Percentiles rank a stretch among this genome's conserved stretches.
These are phyloP conservation scores for Fusarium devonianum DNA, from an alignment of 2,329 filamentous ascomycete genomes.

Conservation along the genomic window DNA sequence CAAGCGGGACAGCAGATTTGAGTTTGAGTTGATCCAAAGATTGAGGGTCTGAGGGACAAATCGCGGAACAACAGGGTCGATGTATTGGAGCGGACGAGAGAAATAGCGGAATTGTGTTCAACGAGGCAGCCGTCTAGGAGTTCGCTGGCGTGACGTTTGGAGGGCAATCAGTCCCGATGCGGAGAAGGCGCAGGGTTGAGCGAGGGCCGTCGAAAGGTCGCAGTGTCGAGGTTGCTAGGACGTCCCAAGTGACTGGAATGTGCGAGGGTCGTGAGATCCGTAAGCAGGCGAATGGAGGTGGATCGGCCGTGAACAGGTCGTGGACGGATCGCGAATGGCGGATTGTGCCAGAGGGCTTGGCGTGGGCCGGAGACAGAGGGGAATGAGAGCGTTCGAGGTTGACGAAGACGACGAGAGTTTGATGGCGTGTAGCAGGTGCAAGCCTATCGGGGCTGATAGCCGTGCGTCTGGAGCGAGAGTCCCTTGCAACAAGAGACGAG, in stretches of 20 bases:
- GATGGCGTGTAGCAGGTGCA: slow-evolving; percentile 32
- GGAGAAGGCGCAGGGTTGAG: slow-evolving; percentile 28
- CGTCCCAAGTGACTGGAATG: slow-evolving; percentile 39
- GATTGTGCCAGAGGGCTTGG: slow-evolving; percentile 30
- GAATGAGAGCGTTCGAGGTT: slow-evolving; percentile 5
- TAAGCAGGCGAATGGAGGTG: slow-evolving; percentile 34
- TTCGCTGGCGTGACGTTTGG: slow-evolving; percentile 28
- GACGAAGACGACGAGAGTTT: slow-evolving; percentile 34
- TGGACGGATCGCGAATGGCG: slow-evolving; percentile 34
- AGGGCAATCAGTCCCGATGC: slow-evolving; percentile 32
- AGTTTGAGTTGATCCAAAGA: slow-evolving; percentile 19
- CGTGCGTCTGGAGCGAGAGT: slow-evolving; percentile 16
- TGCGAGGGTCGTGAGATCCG: slow-evolving; percentile 26
- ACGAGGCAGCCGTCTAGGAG: slow-evolving; percentile 13
- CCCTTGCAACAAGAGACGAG: slow-evolving; percentile 27
- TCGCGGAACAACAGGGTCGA: slow-evolving; percentile 16
- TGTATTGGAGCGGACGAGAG: slow-evolving; percentile 14
- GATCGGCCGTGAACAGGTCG: slow-evolving; percentile 9
- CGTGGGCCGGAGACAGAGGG: slow-evolving; percentile 16
- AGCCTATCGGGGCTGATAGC: slow-evolving; percentile 32
- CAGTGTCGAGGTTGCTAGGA: slow-evolving; percentile 25
- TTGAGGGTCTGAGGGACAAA: slow-evolving; percentile 16
- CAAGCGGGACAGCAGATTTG: slow-evolving; percentile 7
- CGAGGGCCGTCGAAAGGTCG: slow-evolving; percentile 27
- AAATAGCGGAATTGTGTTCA: slow-evolving; percentile 26